Evolutionary conservation across 2,329 filamentous ascomycete genomes (phyloP), one percentile per base, ranked within the genome.

Genomic region (Penicillium sp.): DNA sequence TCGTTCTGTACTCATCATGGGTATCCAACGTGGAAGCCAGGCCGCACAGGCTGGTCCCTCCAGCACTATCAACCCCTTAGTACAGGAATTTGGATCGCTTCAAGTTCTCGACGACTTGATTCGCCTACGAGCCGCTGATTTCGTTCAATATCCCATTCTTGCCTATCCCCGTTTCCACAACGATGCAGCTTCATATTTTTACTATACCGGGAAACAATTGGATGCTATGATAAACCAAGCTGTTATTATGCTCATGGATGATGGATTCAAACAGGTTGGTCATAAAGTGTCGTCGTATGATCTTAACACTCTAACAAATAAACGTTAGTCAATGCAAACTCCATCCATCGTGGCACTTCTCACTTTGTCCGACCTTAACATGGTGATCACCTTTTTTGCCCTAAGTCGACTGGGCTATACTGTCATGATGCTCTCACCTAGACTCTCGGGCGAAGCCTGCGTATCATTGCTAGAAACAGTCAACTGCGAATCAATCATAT

Each of bases 321-420:
- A 25, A 16, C 39, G 3, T 21, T 15, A 71, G 69, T 56, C 61
- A 5, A 62, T 55, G 5, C 48, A 57, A 16, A 56, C 66, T 29
- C 49, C 57, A 38, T 53, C 55, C 5, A 63, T 72, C 3, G 68
- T 80, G 5, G 75, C 75, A 3, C 65, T 80, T 4, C 70, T 79
- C 36, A 75, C 75, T 0, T 63, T 68, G 11, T 79, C 78, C 0
- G 74, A 79, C 49, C 62, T 79, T 5, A 71, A 73, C 15, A 79
- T 76, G 67, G 69, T 78, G 8, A 60, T 78, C 52, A 72, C 74
- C 7, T 73, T 79, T 46, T 78, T 80, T 50, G 78, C 77, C 10
- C 66, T 80, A 9, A 76, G 73, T 54, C 70, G 77, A n/a, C 60
- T 79, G 5, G 78, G 78, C 27, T 79, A 76, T 54, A 76, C 72